phyloP scores from a whole-genome alignment of 148 eudicot genomes.

The Fagopyrum homotropicum region DNA sequence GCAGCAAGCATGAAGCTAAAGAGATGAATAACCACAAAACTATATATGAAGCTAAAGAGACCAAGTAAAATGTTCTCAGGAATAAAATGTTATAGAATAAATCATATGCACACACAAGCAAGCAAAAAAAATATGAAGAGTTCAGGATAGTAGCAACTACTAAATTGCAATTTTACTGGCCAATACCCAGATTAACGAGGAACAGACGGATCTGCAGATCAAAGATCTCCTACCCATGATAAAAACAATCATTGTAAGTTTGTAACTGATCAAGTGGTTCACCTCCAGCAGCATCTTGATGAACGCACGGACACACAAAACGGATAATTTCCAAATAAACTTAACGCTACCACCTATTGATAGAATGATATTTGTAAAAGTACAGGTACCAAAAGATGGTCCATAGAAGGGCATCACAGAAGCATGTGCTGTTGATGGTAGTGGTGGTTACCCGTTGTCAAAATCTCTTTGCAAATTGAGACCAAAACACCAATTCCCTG shows the following conservation, averaged over 20 bases:
- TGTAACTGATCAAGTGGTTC: background rate
- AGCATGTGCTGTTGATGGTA: too few species aligned
- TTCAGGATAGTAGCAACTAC: background rate
- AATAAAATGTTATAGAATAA: background rate
- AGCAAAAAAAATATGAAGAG: background rate
- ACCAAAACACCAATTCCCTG: too few species aligned
- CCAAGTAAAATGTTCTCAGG: background rate
- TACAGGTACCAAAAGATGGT: background rate
- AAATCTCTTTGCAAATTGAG: too few species aligned
- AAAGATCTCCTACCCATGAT: background rate
- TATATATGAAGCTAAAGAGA: background rate
- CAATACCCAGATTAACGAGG: background rate
- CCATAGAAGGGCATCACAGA: too few species aligned
- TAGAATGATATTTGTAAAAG: background rate
- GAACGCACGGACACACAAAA: background rate
- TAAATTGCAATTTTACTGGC: background rate
- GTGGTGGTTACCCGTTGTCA: too few species aligned
- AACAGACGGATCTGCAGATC: background rate
- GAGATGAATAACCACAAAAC: background rate
- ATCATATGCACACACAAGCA: conserved; percentile 4
- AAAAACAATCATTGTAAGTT: background rate
- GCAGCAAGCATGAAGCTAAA: background rate
- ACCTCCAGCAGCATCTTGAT: background rate
- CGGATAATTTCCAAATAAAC: background rate
- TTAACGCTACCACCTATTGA: background rate